A percentile compares a stretch with the other conserved stretches of the same genome.
These are phyloP conservation scores for Mitragyna speciosa DNA, from an alignment of 257 asterid genomes.

Conservation along the genomic window DNA sequence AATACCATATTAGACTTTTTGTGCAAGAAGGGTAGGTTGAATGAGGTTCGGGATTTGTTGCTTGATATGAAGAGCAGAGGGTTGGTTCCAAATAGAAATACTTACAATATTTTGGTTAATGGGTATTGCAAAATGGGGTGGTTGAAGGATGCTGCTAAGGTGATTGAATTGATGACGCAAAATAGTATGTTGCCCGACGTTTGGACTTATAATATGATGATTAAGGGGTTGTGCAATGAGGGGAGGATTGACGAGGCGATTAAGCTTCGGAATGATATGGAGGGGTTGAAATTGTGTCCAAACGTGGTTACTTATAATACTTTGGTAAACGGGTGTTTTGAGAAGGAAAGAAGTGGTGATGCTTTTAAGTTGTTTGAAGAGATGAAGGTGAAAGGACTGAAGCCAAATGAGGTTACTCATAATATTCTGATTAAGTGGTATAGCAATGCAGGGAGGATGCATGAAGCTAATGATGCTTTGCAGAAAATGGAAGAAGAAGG, in stretches of 20 bases:
- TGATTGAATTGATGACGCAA: conserved; percentile 66
- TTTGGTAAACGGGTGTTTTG: conserved; percentile 66
- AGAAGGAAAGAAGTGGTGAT: conserved; percentile 35
- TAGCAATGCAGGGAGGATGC: conserved; percentile 69
- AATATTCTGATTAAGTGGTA: conserved; percentile 76
- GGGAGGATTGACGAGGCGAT: conserved; percentile 72
- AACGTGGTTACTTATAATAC: conserved; percentile 82
- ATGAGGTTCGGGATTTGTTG: conserved; percentile 63
- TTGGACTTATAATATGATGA: conserved; percentile 73
- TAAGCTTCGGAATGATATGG: conserved; percentile 64
- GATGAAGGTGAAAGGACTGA: conserved; percentile 63
- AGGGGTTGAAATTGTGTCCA: conserved; percentile 58
- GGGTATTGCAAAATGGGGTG: conserved; percentile 79
- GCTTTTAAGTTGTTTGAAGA: conserved; percentile 60
- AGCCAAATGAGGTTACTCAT: conserved; percentile 56
- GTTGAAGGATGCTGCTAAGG: conserved; percentile 70
- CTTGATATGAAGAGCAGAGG: conserved; percentile 70
- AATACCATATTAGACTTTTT: conserved; percentile 62
- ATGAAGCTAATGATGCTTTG: conserved; percentile 52
- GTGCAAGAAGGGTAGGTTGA: conserved; percentile 72
- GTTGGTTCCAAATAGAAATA: conserved; percentile 51
- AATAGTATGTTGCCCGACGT: conserved; percentile 60
- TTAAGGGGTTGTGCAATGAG: conserved; percentile 56
- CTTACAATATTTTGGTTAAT: conserved; percentile 67
- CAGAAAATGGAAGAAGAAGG: conserved; percentile 63